phyloP scores from a whole-genome alignment of 257 asterid genomes.

The Lycium ferocissimum region DNA sequence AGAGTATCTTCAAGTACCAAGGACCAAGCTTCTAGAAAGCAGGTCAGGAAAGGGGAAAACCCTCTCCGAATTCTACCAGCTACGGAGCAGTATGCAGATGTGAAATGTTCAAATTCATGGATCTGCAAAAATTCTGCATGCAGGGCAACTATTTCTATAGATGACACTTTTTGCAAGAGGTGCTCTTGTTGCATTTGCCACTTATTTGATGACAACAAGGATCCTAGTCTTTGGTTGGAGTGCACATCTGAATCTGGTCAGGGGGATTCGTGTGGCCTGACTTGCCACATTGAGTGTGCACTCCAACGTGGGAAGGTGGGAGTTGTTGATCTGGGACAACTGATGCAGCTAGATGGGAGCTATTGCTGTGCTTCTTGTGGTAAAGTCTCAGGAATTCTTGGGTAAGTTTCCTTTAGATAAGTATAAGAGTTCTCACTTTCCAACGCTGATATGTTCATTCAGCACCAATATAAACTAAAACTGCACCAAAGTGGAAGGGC shows the following conservation, averaged over 20 bases:
- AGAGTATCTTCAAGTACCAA: slow-evolving; percentile 59
- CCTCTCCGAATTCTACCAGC: slow-evolving; percentile 67
- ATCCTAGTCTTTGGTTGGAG: slow-evolving; percentile 92
- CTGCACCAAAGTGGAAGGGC: not conserved
- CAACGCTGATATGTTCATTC: not conserved
- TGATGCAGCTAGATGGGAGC: slow-evolving; percentile 92
- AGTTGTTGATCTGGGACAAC: slow-evolving; percentile 75
- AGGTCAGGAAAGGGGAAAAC: slow-evolving; percentile 66
- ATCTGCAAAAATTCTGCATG: slow-evolving; percentile 84
- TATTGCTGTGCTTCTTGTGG: slow-evolving; percentile 92
- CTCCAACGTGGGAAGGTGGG: slow-evolving; percentile 80
- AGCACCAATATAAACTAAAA: not conserved
- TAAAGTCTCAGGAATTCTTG: slow-evolving; percentile 85
- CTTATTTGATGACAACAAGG: slow-evolving; percentile 87
- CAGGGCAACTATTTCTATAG: slow-evolving; percentile 69
- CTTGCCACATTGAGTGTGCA: slow-evolving; percentile 92
- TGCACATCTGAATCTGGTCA: slow-evolving; percentile 73
- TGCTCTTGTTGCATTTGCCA: slow-evolving; percentile 92
- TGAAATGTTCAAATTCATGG: slow-evolving; percentile 59
- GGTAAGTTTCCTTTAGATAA: slow-evolving; percentile 52
- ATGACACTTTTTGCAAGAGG: slow-evolving; percentile 85
- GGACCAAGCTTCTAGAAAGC: slow-evolving; percentile 70
- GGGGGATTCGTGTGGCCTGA: slow-evolving; percentile 78
- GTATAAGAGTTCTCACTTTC: not conserved
- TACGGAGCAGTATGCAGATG: slow-evolving; percentile 59